These are phyloP conservation scores for Penicillium lividum DNA, from an alignment of 495 filamentous ascomycete species.

Conservation along the genomic window DNA sequence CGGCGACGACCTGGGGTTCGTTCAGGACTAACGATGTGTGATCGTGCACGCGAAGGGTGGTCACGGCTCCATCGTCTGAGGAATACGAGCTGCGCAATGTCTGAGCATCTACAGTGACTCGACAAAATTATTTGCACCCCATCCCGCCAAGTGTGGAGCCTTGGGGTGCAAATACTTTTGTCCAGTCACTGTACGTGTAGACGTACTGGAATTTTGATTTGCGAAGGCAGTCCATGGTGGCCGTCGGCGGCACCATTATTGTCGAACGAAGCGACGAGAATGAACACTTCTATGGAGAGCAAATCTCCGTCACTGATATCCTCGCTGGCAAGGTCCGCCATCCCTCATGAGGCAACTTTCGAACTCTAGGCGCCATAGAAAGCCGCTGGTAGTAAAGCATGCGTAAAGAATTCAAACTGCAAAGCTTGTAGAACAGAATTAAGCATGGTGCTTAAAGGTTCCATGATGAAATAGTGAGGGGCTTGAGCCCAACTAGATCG, in stretches of 20 bases:
- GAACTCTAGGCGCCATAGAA: not conserved
- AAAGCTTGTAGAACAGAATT: not conserved
- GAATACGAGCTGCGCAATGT: not conserved
- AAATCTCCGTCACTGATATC: constrained; percentile 75
- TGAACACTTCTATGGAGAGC: constrained; percentile 77
- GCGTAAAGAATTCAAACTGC: not conserved
- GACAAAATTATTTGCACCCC: no score
- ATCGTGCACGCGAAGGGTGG: constrained; percentile 35
- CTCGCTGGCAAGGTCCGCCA: constrained; percentile 75
- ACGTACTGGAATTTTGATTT: no score
- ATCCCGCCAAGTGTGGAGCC: no score
- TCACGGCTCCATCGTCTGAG: constrained; percentile 36
- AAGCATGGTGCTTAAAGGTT: not conserved
- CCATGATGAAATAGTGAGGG: not conserved
- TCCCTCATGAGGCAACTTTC: constrained; percentile 25
- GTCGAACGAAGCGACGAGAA: constrained; percentile 88
- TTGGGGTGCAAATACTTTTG: no score
- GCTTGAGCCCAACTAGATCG: no score
- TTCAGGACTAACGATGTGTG: constrained; percentile 42
- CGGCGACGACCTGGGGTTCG: constrained; percentile 30
- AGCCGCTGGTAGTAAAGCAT: not conserved
- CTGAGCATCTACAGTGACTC: no score
- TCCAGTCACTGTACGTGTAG: no score
- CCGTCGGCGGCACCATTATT: constrained; percentile 80
- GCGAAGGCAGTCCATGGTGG: constrained; percentile 51